Conservation (phyloP, 73 alveolate species). For the Tetrahymena thermophila region DNA sequence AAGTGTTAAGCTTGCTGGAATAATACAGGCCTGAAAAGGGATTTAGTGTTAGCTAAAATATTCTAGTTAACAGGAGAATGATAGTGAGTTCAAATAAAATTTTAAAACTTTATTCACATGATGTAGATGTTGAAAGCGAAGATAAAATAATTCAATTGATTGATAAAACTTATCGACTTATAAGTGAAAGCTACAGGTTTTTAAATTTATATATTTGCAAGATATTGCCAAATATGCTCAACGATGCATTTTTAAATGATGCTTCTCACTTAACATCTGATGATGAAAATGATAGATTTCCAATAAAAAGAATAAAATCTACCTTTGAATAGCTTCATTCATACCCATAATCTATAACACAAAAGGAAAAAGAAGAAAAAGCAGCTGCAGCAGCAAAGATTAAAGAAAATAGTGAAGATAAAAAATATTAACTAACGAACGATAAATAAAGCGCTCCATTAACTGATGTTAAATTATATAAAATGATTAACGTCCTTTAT, state of each 20-base stretch:
- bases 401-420: neutral
- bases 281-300: neutral
- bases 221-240: neutral
- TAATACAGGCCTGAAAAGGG: neutral
- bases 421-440: neutral
- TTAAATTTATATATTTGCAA: neutral
- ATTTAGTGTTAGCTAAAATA: neutral
- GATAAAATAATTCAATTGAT: neutral
- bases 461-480: neutral
- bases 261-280: neutral
- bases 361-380: neutral
- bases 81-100: neutral
- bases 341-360: neutral
- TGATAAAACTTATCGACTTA: neutral
- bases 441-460: neutral
- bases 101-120: neutral
- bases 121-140: neutral
- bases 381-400: neutral
- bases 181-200: neutral
- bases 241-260: neutral
- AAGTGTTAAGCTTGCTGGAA: neutral
- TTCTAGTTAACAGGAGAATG: neutral
- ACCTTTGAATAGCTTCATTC: neutral
- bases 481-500: neutral
- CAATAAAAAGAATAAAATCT: neutral